Conservation (phyloP, 2,329 filamentous ascomycete species). For the Hortaea werneckii region DNA sequence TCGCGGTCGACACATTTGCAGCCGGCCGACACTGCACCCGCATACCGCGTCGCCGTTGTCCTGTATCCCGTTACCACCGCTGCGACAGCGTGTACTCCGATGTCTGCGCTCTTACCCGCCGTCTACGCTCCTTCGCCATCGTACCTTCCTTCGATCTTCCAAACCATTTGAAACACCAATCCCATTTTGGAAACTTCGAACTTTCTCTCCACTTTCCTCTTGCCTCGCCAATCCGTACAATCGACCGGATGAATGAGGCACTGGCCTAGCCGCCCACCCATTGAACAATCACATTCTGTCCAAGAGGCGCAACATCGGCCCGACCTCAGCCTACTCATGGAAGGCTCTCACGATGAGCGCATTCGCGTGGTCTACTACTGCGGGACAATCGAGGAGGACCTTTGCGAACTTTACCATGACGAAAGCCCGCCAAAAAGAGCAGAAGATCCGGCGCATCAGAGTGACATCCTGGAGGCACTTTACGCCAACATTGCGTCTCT, state of each 20-base stretch:
- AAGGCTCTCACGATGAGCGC: constrained; percentile 16
- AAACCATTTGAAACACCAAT: too few species aligned
- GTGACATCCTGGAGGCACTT: constrained; percentile 10
- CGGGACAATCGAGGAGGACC: constrained; percentile 12
- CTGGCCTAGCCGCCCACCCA: neutral
- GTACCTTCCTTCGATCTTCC: neutral
- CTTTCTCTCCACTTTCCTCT: too few species aligned
- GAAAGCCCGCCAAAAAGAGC: constrained; percentile 8
- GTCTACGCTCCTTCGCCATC: neutral
- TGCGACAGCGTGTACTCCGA: neutral
- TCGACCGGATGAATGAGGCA: neutral
- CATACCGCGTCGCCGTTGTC: too few species aligned
- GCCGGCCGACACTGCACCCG: too few species aligned
- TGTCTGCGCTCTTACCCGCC: constrained; percentile 1
- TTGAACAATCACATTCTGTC: neutral
- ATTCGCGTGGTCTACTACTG: constrained; percentile 25
- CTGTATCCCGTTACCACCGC: neutral
- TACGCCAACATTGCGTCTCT: constrained; percentile 20
- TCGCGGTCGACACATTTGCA: too few species aligned
- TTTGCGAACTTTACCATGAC: constrained; percentile 16
- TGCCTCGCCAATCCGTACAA: too few species aligned
- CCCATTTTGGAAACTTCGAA: too few species aligned
- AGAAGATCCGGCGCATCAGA: constrained; percentile 2
- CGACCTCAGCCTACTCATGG: constrained; percentile 12
- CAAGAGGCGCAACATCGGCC: neutral